phyloP scores from a whole-genome alignment of 2,329 filamentous ascomycete genomes.

The Clathrospora elynae region DNA sequence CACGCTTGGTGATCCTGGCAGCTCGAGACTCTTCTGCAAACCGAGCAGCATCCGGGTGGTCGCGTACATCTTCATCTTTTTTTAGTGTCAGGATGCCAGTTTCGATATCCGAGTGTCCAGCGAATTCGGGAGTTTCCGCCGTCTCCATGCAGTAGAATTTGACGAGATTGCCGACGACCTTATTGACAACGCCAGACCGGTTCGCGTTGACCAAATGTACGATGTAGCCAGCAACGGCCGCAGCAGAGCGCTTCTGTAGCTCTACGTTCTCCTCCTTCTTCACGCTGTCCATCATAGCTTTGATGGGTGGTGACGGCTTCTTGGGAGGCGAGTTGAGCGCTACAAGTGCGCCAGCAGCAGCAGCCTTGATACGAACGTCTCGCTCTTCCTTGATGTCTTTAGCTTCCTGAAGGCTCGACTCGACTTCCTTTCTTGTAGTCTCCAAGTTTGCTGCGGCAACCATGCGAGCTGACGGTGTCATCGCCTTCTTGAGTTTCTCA shows the following conservation, averaged over 20 bases:
- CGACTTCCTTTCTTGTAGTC: conserved; percentile 74
- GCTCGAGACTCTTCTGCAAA: conserved; percentile 89
- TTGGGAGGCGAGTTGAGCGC: conserved; percentile 88
- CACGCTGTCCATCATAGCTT: conserved; percentile 97
- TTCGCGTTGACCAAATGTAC: conserved; percentile 80
- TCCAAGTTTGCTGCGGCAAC: conserved; percentile 79
- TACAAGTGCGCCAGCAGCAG: conserved; percentile 84
- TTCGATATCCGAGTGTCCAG: conserved; percentile 77
- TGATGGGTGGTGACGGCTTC: conserved; percentile 91
- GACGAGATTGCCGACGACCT: conserved; percentile 92
- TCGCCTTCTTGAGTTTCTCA: conserved; percentile 83
- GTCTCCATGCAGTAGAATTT: conserved; percentile 99
- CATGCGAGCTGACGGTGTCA: conserved; percentile 85
- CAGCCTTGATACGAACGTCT: conserved; percentile 84
- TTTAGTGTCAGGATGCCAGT: conserved; percentile 87
- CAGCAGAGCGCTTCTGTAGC: conserved; percentile 83
- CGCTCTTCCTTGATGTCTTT: conserved; percentile 77
- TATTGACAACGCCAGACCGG: conserved; percentile 85
- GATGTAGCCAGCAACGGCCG: conserved; percentile 83
- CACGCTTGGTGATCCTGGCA: conserved; percentile 86
- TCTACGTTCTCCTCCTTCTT: conserved; percentile 92
- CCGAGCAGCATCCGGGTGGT: conserved; percentile 87
- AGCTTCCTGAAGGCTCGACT: conserved; percentile 78
- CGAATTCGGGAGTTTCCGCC: conserved; percentile 94
- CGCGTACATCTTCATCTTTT: conserved; percentile 94